Percentiles rank a stretch among this genome's conserved stretches.
phyloP scores from a whole-genome alignment of 1,284 basidiomycete species.

The Rhodofomes roseus region DNA sequence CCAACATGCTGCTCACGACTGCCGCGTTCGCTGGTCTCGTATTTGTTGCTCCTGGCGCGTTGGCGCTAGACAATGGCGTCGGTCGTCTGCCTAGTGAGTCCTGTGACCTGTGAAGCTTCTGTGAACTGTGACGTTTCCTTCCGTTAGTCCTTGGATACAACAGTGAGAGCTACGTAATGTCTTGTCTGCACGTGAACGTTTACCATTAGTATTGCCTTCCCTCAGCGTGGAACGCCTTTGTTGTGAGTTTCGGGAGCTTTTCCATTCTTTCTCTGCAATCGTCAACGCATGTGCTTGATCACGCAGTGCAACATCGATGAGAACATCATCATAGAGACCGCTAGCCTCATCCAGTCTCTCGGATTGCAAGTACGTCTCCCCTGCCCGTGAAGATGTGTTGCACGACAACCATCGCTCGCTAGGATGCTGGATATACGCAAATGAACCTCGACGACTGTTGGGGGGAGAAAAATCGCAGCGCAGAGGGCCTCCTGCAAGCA shows the following conservation, averaged over 20 bases:
- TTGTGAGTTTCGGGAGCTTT: slow-evolving; percentile 13
- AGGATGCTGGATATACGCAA: slow-evolving; percentile 32
- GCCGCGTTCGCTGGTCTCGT: background rate
- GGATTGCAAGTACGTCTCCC: slow-evolving; percentile 28
- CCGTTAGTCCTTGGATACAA: slow-evolving; percentile 29
- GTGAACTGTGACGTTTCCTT: background rate
- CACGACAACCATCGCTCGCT: background rate
- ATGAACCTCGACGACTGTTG: slow-evolving; percentile 38
- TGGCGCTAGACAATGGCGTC: slow-evolving; percentile 15
- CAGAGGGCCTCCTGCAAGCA: slow-evolving; percentile 25
- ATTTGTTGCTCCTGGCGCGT: background rate
- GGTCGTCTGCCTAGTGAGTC: slow-evolving; percentile 18
- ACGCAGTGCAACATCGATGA: slow-evolving; percentile 35
- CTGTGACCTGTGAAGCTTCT: background rate
- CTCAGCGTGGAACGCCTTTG: slow-evolving; percentile 31
- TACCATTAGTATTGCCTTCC: background rate
- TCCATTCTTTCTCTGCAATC: background rate
- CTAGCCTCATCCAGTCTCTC: slow-evolving; percentile 29
- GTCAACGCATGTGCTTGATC: background rate
- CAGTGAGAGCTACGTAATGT: slow-evolving; percentile 17
- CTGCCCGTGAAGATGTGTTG: background rate
- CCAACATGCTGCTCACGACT: background rate
- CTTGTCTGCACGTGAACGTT: background rate
- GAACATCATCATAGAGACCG: slow-evolving; percentile 28
- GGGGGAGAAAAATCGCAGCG: slow-evolving; percentile 28